Evolutionary conservation across 495 filamentous ascomycete genomes (phyloP).

Genomic region (Talaromyces thailandensis): DNA sequence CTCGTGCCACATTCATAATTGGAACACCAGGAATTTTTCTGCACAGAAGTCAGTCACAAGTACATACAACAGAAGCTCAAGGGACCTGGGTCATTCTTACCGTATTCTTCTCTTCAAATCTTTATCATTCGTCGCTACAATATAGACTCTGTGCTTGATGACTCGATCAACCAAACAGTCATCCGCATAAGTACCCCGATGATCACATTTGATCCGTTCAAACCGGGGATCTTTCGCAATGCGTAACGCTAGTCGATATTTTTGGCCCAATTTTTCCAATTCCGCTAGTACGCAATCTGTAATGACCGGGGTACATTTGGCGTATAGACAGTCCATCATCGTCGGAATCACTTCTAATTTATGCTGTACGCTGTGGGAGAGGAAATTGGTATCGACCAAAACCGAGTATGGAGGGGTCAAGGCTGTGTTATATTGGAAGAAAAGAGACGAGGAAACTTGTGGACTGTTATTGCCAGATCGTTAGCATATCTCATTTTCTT

Average conservation of each 20-base stretch:
- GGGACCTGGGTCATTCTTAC: conserved; percentile 16
- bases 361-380: conserved; percentile 79
- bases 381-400: conserved; percentile 87
- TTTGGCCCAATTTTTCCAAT: conserved; percentile 82
- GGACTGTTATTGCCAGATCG: conserved; percentile 31
- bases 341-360: conserved; percentile 81
- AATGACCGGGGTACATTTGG: conserved; percentile 43
- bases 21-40: conserved; percentile 36
- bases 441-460: conserved; percentile 77
- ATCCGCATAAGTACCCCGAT: conserved; percentile 90
- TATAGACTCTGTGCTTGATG: conserved; percentile 69
- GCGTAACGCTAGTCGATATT: conserved; percentile 80
- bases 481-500: conserved; percentile 22
- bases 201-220: conserved; percentile 74
- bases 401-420: conserved; percentile 83
- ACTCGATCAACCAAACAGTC: conserved; percentile 89
- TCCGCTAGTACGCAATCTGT: conserved; percentile 55
- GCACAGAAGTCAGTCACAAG: background rate
- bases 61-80: background rate
- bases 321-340: conserved; percentile 70
- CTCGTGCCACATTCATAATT: conserved; percentile 63
- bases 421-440: conserved; percentile 90
- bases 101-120: conserved; percentile 66
- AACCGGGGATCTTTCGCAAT: conserved; percentile 91
- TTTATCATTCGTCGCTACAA: conserved; percentile 83